These are phyloP conservation scores for Pleurotus eryngii DNA, from an alignment of 768 basidiomycete genomes.

Conservation along the genomic window DNA sequence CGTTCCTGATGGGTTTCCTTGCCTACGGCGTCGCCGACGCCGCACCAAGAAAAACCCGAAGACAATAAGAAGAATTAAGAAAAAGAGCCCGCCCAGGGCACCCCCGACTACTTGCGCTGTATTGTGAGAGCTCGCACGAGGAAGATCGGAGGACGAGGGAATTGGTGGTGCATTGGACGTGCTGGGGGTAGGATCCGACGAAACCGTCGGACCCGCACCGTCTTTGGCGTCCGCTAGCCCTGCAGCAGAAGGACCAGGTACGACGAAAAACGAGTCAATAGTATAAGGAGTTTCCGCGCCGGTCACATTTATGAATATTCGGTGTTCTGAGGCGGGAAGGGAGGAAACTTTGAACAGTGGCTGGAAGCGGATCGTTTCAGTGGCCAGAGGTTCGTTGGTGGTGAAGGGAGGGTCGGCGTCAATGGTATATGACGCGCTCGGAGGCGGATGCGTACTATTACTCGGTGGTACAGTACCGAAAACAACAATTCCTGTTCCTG, in stretches of 20 bases:
- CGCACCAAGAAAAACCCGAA: not conserved
- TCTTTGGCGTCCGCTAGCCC: not conserved
- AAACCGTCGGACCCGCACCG: not conserved
- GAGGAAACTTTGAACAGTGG: slow-evolving; percentile 35
- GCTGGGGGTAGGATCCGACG: not conserved
- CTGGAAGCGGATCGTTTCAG: slow-evolving; percentile 31
- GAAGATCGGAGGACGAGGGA: not conserved
- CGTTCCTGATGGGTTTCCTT: not conserved
- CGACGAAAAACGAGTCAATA: slow-evolving; percentile 37
- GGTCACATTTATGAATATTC: slow-evolving; percentile 35
- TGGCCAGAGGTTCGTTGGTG: slow-evolving; percentile 35
- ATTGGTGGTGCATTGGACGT: not conserved
- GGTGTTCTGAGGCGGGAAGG: slow-evolving; percentile 29
- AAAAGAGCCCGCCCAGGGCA: slow-evolving; percentile 17
- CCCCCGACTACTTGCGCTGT: slow-evolving; percentile 23
- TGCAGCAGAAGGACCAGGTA: slow-evolving; percentile 16
- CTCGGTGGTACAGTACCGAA: slow-evolving; percentile 43
- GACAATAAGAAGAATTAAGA: slow-evolving; percentile 10
- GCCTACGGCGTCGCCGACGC: slow-evolving; percentile 12
- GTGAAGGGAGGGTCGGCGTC: slow-evolving; percentile 29
- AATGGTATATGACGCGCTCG: slow-evolving; percentile 36
- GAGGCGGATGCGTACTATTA: slow-evolving; percentile 30
- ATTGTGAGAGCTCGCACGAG: not conserved
- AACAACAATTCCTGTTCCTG: slow-evolving; percentile 45
- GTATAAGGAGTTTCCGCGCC: slow-evolving; percentile 33